Evolutionary conservation across 257 asterid species (phyloP).

Genomic region (Anisodus tanguticus): DNA sequence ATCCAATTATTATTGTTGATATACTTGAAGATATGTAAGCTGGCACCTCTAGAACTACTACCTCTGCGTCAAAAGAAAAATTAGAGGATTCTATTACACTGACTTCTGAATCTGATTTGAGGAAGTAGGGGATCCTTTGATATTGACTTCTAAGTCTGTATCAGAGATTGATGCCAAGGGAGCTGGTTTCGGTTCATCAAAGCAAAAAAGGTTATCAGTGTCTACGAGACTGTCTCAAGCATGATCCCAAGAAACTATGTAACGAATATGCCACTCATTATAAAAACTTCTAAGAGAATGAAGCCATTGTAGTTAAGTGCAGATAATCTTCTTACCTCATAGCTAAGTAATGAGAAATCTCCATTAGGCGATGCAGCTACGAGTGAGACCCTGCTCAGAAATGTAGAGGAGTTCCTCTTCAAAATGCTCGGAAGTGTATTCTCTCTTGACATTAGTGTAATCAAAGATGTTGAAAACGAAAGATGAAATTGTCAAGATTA

Average conservation of each 20-base stretch:
- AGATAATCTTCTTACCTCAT: constrained; percentile 57
- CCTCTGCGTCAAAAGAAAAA: constrained; percentile 38
- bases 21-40: constrained; percentile 48
- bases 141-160: constrained; percentile 38
- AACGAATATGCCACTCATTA: constrained; percentile 44
- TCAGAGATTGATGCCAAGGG: constrained; percentile 26
- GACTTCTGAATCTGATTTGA: constrained; percentile 43
- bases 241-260: constrained; percentile 67
- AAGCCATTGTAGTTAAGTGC: constrained; percentile 64
- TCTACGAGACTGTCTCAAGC: constrained; percentile 70
- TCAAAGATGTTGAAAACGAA: constrained; percentile 48
- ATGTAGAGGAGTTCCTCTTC: constrained; percentile 61
- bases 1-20: constrained; percentile 45
- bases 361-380: constrained; percentile 33
- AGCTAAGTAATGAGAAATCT: constrained; percentile 61
- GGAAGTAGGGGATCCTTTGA: constrained; percentile 34
- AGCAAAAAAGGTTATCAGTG: constrained; percentile 54
- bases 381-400: constrained; percentile 49
- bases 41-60: constrained; percentile 36
- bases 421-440: constrained; percentile 83
- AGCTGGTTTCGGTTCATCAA: constrained; percentile 32
- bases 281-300: constrained; percentile 39
- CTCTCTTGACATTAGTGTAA: constrained; percentile 58
- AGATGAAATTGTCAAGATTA: too few species aligned
- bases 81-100: constrained; percentile 20